Percentiles rank a stretch among this genome's conserved stretches.
Evolutionary conservation across 352 stramenopile species (phyloP).

Genomic region (Globisporangium cylindrosporum): DNA sequence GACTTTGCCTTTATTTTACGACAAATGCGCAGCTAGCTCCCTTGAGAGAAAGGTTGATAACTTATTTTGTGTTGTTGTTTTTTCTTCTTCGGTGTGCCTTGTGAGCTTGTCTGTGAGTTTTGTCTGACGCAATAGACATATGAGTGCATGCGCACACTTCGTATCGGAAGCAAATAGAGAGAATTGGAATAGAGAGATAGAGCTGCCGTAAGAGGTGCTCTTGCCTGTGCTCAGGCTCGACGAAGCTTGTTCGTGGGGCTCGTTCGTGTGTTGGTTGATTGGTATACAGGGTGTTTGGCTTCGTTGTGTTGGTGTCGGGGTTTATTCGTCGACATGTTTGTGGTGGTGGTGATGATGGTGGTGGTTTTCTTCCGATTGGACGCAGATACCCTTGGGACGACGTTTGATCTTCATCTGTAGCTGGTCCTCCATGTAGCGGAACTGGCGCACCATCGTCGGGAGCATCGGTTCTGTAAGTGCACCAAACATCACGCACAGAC

Average conservation of each 20-base stretch:
- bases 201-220: no score
- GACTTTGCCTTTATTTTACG: not conserved
- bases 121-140: not conserved
- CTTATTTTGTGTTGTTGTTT: not conserved
- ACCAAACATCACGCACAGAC: conserved; percentile 1
- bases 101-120: not conserved
- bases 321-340: not conserved
- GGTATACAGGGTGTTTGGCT: not conserved
- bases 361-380: conserved; percentile 32
- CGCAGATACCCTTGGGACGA: conserved; percentile 39
- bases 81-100: not conserved
- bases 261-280: not conserved
- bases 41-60: not conserved
- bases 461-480: conserved; percentile 53
- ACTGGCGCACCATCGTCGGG: conserved; percentile 73
- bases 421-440: conserved; percentile 78
- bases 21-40: not conserved
- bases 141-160: not conserved
- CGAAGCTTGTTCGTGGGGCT: not conserved
- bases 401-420: conserved; percentile 61
- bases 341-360: not conserved
- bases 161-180: not conserved
- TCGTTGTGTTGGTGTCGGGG: not conserved
- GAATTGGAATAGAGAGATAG: not conserved
- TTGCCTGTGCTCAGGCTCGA: no score